A percentile compares a stretch with the other conserved stretches of the same genome.
These are phyloP conservation scores for Cadophora sp. DNA, from an alignment of 2,329 filamentous ascomycete genomes.

Conservation along the genomic window DNA sequence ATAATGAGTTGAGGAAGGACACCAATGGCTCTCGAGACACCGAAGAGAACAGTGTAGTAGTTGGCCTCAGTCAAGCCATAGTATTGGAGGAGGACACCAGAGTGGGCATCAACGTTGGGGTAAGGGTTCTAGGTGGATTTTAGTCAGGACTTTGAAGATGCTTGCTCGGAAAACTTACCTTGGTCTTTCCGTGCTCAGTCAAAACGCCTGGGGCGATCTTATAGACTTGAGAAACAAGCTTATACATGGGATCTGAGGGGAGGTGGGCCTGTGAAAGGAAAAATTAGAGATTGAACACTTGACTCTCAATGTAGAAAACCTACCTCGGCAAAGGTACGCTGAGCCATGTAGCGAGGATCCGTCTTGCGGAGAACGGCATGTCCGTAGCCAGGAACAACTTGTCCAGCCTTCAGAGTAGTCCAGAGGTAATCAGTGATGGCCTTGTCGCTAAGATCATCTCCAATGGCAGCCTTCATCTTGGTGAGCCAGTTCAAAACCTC, in stretches of 20 bases:
- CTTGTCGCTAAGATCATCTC: constrained; percentile 94
- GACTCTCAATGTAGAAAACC: too few relatives aligned
- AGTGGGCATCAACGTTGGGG: constrained; percentile 89
- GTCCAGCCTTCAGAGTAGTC: constrained; percentile 93
- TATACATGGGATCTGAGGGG: constrained; percentile 98
- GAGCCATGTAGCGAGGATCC: constrained; percentile 97
- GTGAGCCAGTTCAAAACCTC: constrained; percentile 99
- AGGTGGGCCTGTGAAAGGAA: constrained; percentile 67
- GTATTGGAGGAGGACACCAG: constrained; percentile 98
- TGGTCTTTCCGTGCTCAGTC: constrained; percentile 99
- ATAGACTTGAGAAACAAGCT: constrained; percentile 99
- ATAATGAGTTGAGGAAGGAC: constrained; percentile 99
- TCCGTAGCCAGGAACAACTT: constrained; percentile 97
- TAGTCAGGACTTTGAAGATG: neutral
- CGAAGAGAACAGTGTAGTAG: constrained; percentile 99
- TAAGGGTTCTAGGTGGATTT: constrained; percentile 8
- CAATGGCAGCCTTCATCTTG: constrained; percentile 96
- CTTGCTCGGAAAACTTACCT: constrained; percentile 52
- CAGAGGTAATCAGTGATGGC: constrained; percentile 99
- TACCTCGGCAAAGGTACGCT: constrained; percentile 84
- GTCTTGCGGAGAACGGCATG: constrained; percentile 99
- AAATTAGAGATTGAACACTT: too few relatives aligned
- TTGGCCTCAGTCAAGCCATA: constrained; percentile 98
- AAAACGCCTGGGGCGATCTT: constrained; percentile 98
- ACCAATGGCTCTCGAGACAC: constrained; percentile 97